phyloP scores from a whole-genome alignment of 2,329 filamentous ascomycete genomes.

The Fusarium sp. region DNA sequence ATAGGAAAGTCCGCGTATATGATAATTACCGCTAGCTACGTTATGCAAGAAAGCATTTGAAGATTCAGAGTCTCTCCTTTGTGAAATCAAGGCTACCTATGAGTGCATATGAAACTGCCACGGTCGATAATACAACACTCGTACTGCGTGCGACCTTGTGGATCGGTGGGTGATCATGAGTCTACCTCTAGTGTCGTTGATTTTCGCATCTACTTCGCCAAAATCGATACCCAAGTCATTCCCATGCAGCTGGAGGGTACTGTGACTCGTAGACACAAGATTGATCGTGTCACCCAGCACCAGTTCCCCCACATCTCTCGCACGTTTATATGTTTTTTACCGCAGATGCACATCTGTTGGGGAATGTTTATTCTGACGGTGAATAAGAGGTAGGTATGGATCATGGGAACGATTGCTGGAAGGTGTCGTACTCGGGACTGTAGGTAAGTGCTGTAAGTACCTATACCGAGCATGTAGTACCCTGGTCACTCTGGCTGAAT shows the following conservation, averaged over 20 bases:
- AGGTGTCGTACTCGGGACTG: conserved; percentile 11
- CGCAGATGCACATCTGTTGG: not conserved
- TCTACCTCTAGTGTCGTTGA: not conserved
- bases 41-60: not conserved
- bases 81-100: not conserved
- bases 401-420: not conserved
- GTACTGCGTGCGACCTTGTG: conserved; percentile 19
- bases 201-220: not conserved
- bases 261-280: conserved; percentile 13
- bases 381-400: not conserved
- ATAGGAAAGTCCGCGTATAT: not conserved
- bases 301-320: not conserved
- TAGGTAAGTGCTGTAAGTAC: not conserved
- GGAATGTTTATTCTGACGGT: not conserved
- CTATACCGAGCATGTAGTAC: not conserved
- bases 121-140: conserved; percentile 9
- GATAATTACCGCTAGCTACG: too few species aligned
- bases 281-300: conserved; percentile 19
- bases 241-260: not conserved
- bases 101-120: not conserved
- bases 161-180: conserved; percentile 8
- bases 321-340: not conserved
- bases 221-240: not conserved
- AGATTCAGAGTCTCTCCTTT: not conserved
- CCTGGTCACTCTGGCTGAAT: not conserved